These are phyloP conservation scores for Asclepias syriaca DNA, from an alignment of 257 asterid species.

Conservation along the genomic window DNA sequence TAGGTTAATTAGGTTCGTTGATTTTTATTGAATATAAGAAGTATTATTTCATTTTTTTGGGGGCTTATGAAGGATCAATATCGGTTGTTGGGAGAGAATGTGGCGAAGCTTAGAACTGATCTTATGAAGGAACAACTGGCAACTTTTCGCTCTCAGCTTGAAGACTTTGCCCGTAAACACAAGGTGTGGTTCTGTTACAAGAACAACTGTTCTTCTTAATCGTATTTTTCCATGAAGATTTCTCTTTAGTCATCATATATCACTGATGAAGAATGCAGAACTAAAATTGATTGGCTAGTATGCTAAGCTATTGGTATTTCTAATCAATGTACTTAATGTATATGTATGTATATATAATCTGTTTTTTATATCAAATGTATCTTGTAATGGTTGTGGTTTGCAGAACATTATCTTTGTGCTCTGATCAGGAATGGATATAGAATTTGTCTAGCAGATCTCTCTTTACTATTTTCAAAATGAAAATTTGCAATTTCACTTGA, in stretches of 20 bases:
- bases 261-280: not conserved
- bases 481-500: not conserved
- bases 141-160: conserved; percentile 92
- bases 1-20: not conserved
- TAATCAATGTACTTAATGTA: not conserved
- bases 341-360: not conserved
- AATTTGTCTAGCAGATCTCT: not conserved
- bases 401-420: not conserved
- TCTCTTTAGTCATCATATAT: not conserved
- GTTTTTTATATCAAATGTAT: not conserved
- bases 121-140: conserved; percentile 91
- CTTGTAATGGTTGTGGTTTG: not conserved
- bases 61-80: conserved; percentile 60
- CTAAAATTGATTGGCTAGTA: not conserved
- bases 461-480: not conserved
- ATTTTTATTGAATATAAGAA: not conserved
- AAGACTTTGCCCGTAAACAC: conserved; percentile 92
- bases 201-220: not conserved
- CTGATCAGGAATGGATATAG: not conserved
- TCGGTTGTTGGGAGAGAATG: conserved; percentile 87
- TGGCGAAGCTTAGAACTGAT: conserved; percentile 90
- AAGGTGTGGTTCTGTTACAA: conserved; percentile 42
- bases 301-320: not conserved
- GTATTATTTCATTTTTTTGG: not conserved
- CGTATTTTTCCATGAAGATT: too few relatives aligned